A percentile compares a stretch with the other conserved stretches of the same genome.
Evolutionary conservation across 495 filamentous ascomycete species (phyloP).

Genomic region (Apodospora peruviana): DNA sequence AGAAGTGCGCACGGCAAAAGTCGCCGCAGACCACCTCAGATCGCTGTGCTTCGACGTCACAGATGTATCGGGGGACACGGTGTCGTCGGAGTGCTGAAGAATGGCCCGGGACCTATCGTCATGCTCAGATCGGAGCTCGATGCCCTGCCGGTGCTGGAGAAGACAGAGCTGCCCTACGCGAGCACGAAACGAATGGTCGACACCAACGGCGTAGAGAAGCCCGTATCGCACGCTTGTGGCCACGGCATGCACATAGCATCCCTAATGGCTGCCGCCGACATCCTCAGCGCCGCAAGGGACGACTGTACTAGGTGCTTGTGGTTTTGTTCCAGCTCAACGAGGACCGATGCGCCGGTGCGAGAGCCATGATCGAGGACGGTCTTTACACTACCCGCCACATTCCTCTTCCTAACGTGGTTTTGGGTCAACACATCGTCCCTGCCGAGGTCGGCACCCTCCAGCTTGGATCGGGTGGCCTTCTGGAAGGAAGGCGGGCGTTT

Average conservation of each 20-base stretch:
- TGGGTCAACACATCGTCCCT: slow-evolving; percentile 53
- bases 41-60: slow-evolving; percentile 40
- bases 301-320: slow-evolving; percentile 50
- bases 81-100: slow-evolving; percentile 47
- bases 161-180: slow-evolving; percentile 51
- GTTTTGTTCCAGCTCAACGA: slow-evolving; percentile 59
- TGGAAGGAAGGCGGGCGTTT: slow-evolving; percentile 31
- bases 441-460: slow-evolving; percentile 36
- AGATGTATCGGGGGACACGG: slow-evolving; percentile 52
- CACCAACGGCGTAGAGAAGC: slow-evolving; percentile 39
- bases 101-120: slow-evolving; percentile 48
- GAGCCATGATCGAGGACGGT: slow-evolving; percentile 58
- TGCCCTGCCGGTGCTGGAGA: slow-evolving; percentile 53
- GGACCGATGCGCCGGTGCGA: slow-evolving; percentile 49
- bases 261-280: slow-evolving; percentile 45
- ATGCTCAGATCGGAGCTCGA: slow-evolving; percentile 59
- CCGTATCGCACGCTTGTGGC: slow-evolving; percentile 64
- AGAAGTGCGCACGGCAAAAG: slow-evolving; percentile 42
- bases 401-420: slow-evolving; percentile 49
- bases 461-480: slow-evolving; percentile 12
- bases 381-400: slow-evolving; percentile 44
- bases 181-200: slow-evolving; percentile 39
- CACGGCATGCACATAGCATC: slow-evolving; percentile 57
- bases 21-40: slow-evolving; percentile 35
- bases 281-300: slow-evolving; percentile 35